Base-by-base conservation (phyloP, 2,329 filamentous ascomycete genomes). In the Colletotrichum godetiae region DNA sequence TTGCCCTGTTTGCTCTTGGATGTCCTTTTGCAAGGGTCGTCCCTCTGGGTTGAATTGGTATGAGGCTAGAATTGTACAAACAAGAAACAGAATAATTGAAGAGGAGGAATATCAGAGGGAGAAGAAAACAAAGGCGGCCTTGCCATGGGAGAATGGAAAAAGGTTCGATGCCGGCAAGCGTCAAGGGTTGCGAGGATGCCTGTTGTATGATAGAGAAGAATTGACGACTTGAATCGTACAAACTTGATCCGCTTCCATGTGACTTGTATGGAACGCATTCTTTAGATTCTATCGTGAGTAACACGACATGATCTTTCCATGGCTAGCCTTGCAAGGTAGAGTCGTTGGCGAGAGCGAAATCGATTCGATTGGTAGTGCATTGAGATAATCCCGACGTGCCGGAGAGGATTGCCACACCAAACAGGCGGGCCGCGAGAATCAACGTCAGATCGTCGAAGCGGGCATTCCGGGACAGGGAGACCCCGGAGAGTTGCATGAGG, bases 191-290 rank as follows among this genome's bases (percentile, higher is more conserved):
- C 42, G 33, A 42, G 15, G 29, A 31, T 31, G 37, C n/a, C 12
- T 27, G 4, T 2, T 64, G 66, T 60, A 69, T 60, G 33, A 35
- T 49, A 69, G 33, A 63, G 53, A 69, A 64, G 66, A 73, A 70
- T 69, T 56, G 70, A 70, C 46, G 66, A 70, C 58, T 27, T 72
- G 37, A 49, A 68, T 29, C 49, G 58, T 12, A 56, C 68, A 13
- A 6, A 29, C 42, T 11, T 49, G 19, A 11, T 11, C 22, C 53
- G 22, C 4, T 22, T 29, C 22, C 13, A 12, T 7, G 24, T 29
- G 42, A 49, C 19, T 49, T 49, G 42, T 10, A 49, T n/a, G 1
- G 19, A 49, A 49, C 19, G 19, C 3, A n/a, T 19, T 22, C 19
- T 49, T 4, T 10, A 6, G 10, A 22, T 6, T n/a, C 15, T 19